These are phyloP conservation scores for Dactylonectria estremocensis DNA, from an alignment of 2,329 filamentous ascomycete species.

Conservation along the genomic window DNA sequence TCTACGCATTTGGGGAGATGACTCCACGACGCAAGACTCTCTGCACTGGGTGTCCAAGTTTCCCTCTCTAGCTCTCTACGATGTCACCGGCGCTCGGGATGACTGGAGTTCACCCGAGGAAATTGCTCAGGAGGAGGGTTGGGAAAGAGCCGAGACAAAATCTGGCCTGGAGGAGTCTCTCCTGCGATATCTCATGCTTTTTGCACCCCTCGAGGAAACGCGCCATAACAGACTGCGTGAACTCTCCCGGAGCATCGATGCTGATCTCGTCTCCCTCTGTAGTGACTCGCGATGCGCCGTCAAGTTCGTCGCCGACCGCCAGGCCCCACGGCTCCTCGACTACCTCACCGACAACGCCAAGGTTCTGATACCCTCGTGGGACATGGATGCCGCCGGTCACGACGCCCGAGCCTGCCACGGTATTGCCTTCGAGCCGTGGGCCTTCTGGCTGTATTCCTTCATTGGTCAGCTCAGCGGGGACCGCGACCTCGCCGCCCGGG, in stretches of 20 bases:
- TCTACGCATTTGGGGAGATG: constrained; percentile 61
- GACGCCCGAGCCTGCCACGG: constrained; percentile 53
- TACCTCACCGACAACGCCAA: constrained; percentile 54
- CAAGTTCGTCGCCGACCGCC: constrained; percentile 49
- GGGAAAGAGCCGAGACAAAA: constrained; percentile 50
- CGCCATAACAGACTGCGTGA: constrained; percentile 43
- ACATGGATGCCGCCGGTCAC: constrained; percentile 48
- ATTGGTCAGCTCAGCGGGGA: constrained; percentile 57
- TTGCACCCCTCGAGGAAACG: constrained; percentile 49
- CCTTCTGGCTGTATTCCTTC: constrained; percentile 60
- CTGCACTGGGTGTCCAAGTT: constrained; percentile 60
- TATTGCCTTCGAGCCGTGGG: constrained; percentile 57
- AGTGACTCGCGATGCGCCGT: constrained; percentile 53
- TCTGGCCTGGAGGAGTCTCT: constrained; percentile 52
- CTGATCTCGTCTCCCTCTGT: constrained; percentile 53
- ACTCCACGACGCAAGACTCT: constrained; percentile 57
- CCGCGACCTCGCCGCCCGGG: constrained; percentile 49
- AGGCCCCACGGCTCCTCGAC: constrained; percentile 53
- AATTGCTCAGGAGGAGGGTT: constrained; percentile 50
- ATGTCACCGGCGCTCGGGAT: constrained; percentile 54
- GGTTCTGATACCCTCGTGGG: constrained; percentile 49
- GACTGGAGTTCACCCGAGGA: constrained; percentile 54
- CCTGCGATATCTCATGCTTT: constrained; percentile 54
- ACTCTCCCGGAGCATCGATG: constrained; percentile 53
- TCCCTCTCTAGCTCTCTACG: constrained; percentile 62